Evolutionary conservation across 164 flowering plant genomes (phyloP).

Genomic region (Vitis amurensis): DNA sequence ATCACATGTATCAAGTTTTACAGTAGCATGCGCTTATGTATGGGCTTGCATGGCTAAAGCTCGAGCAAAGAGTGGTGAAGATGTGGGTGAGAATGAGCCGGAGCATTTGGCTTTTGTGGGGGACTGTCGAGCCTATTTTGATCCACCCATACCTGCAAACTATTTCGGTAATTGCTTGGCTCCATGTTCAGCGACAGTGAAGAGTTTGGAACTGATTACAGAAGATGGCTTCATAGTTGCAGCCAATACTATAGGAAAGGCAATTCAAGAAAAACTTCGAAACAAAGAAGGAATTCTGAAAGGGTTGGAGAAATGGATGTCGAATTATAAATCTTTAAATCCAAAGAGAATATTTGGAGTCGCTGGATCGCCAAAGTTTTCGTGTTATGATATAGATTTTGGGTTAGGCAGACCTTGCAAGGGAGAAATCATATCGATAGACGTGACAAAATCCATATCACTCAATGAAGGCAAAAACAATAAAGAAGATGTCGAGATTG

Average conservation of each 20-base stretch:
- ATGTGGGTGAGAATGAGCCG: neutral
- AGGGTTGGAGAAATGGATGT: slow-evolving; percentile 25
- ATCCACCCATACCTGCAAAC: slow-evolving; percentile 31
- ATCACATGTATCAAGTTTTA: slow-evolving; percentile 26
- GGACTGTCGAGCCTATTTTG: slow-evolving; percentile 32
- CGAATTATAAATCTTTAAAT: neutral
- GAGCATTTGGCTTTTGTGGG: slow-evolving; percentile 17
- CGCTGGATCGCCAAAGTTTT: slow-evolving; percentile 19
- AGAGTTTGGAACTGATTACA: slow-evolving; percentile 17
- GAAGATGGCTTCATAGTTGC: slow-evolving; percentile 31
- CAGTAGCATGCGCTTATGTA: slow-evolving; percentile 26
- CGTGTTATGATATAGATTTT: slow-evolving; percentile 8
- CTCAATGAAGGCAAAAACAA: slow-evolving; percentile 12
- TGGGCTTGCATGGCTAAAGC: slow-evolving; percentile 38
- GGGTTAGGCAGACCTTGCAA: slow-evolving; percentile 19
- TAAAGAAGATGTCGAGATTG: slow-evolving; percentile 15
- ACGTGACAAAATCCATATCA: slow-evolving; percentile 6
- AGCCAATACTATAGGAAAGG: slow-evolving; percentile 19
- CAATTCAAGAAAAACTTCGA: slow-evolving; percentile 13
- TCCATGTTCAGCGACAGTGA: neutral
- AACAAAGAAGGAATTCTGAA: slow-evolving; percentile 6
- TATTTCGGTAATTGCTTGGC: slow-evolving; percentile 57
- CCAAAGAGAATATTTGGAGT: neutral
- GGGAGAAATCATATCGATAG: slow-evolving; percentile 17
- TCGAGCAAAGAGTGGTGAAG: neutral